These are phyloP conservation scores for Limtongia smithiae DNA, from an alignment of 805 yeast genomes.

Conservation along the genomic window DNA sequence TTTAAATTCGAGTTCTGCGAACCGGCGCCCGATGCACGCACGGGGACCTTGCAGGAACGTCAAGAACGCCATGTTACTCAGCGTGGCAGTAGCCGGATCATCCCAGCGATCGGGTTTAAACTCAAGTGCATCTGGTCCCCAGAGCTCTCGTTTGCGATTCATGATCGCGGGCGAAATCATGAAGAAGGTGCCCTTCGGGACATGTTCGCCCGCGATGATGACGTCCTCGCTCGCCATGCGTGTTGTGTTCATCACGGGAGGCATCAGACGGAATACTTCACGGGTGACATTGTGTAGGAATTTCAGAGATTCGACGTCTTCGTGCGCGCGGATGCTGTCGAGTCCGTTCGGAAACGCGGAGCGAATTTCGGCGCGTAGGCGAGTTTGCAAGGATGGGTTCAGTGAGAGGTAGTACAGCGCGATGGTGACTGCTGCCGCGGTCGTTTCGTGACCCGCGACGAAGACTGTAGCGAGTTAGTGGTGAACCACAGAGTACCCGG, in stretches of 20 bases:
- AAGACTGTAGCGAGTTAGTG: conserved; percentile 1
- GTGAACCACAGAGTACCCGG: not conserved
- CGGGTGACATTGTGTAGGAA: conserved; percentile 18
- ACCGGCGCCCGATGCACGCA: conserved; percentile 23
- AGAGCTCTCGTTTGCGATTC: conserved; percentile 9
- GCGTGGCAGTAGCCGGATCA: conserved; percentile 8
- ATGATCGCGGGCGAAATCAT: conserved; percentile 3
- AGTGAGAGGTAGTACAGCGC: conserved; percentile 11
- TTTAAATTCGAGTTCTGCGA: conserved; percentile 23
- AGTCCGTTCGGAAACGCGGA: conserved; percentile 16
- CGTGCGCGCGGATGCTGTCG: conserved; percentile 6
- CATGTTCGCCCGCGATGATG: conserved; percentile 3
- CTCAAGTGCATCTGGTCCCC: conserved; percentile 26
- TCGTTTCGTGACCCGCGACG: conserved; percentile 28
- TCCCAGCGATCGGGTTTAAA: conserved; percentile 26
- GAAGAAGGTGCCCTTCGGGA: conserved; percentile 21
- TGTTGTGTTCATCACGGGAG: conserved; percentile 20
- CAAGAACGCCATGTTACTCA: conserved; percentile 11
- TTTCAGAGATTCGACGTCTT: conserved; percentile 17
- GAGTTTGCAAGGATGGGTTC: conserved; percentile 15
- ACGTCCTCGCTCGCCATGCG: conserved; percentile 18
- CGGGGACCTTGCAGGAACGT: conserved; percentile 26
- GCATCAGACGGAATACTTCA: conserved; percentile 16
- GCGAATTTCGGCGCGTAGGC: conserved; percentile 18
- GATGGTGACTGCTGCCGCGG: conserved; percentile 15